Conservation (phyloP, 2,329 filamentous ascomycete genomes). For the Purpureocillium takamizusanense region DNA sequence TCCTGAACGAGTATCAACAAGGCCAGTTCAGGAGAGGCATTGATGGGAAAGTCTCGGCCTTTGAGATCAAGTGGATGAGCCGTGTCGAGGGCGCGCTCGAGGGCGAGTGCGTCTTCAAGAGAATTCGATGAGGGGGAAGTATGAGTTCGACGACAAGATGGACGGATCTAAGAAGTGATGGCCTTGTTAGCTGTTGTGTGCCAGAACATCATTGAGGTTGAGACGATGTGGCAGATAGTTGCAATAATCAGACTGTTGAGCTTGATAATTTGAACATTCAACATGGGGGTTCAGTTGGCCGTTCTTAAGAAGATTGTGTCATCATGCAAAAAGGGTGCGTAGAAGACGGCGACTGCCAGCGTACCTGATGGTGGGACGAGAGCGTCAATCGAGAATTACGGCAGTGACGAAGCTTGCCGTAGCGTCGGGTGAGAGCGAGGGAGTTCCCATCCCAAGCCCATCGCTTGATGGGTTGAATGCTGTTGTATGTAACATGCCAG, state of each 20-base stretch:
- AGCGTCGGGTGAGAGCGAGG: too few species aligned
- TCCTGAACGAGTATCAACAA: slow-evolving; percentile 1
- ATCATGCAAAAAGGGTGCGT: slow-evolving; percentile 32
- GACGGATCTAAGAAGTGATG: slow-evolving; percentile 1
- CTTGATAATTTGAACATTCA: slow-evolving; percentile 49
- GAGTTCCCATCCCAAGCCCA: too few species aligned
- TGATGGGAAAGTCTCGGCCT: background rate
- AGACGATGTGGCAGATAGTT: too few species aligned
- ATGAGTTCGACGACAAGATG: background rate
- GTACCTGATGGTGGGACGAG: slow-evolving; percentile 4
- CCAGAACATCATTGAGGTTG: slow-evolving; percentile 1
- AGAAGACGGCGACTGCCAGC: too few species aligned
- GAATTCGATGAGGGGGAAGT: slow-evolving; percentile 1
- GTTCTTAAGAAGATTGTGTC: slow-evolving; percentile 53
- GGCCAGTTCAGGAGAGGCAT: slow-evolving; percentile 6
- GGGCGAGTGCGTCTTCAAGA: slow-evolving; percentile 8
- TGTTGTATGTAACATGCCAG: too few species aligned
- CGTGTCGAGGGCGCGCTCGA: background rate
- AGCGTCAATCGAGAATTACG: slow-evolving; percentile 1
- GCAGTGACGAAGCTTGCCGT: too few species aligned
- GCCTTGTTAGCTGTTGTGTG: slow-evolving; percentile 13
- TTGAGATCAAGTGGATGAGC: slow-evolving; percentile 4
- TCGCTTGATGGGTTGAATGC: too few species aligned
- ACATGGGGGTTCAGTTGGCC: slow-evolving; percentile 56
- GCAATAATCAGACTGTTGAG: slow-evolving; percentile 51